Evolutionary conservation across 2,329 filamentous ascomycete genomes (phyloP), one percentile per base, ranked within the genome.

Genomic region (Aspergillus sp.): DNA sequence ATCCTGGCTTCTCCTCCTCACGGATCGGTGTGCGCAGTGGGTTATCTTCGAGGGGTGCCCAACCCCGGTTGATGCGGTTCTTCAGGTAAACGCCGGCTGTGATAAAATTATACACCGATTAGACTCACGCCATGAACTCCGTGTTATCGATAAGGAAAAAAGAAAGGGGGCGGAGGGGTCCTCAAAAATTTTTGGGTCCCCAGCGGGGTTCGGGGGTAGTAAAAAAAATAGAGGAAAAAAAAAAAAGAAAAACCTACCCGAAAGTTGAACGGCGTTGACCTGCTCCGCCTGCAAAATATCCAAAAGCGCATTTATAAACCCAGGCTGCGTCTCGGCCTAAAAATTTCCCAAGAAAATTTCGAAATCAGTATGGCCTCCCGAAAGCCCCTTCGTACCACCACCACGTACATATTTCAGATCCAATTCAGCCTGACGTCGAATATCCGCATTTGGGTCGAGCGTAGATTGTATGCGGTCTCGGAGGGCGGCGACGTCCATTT

Each of bases 61-160:
- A 98, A 61, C 88, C 90, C 66, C 90, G 86, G 69, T 87, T 91
- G 68, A 97, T 86, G 66, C 90, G 86, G 74, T 98, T 97, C 76
- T 98, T 98, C 68, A 97, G 83, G 74, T 97, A 98, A 60, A 98
- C 88, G 65, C 91, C 90, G 64, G 90, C 91, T 96, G 70, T 39
- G 56, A 50, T 53, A 42, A 15, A 17, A 50, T 27, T 32, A 50
- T 30, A 20, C 30, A 33, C 15, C 33, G 30, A 48, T 56, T 52
- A 56, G 51, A 47, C 44, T 25, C 15, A 43, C n/a, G 33, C 17
- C 17, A 19, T 27, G 4, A 25, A 43, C 15, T 35, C 13, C 33
- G 13, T 35, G 13, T 17, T n/a, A n/a, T 35, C 15, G 15, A 35
- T 35, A 35, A 35, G 15, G 20, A 15, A 47, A 30, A 49, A 45